phyloP scores from a whole-genome alignment of 371 early-diverging fungal genomes.

The Basidiobolus meristosporus region DNA sequence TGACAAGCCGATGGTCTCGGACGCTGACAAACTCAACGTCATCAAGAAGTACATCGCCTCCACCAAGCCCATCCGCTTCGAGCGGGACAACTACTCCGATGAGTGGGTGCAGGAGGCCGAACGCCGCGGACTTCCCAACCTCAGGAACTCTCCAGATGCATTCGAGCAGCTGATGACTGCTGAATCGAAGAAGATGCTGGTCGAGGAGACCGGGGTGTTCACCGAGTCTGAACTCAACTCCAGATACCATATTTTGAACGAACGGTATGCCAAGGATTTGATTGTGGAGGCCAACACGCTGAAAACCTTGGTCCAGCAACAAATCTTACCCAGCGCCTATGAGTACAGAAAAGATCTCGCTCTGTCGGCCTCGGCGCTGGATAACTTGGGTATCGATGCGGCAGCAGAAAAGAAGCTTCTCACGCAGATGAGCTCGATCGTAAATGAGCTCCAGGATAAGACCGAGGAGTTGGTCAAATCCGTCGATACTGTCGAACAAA shows the following conservation, averaged over 20 bases:
- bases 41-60: constrained; percentile 62
- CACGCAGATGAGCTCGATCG: constrained; percentile 36
- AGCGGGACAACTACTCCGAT: constrained; percentile 87
- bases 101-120: constrained; percentile 63
- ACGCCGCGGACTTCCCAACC: constrained; percentile 84
- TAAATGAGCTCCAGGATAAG: constrained; percentile 28
- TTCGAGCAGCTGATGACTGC: constrained; percentile 56
- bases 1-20: constrained; percentile 45
- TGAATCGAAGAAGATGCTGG: constrained; percentile 55
- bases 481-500: constrained; percentile 27
- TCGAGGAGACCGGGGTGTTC: constrained; percentile 58
- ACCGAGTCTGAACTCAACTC: constrained; percentile 71
- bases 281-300: constrained; percentile 87
- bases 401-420: constrained; percentile 55
- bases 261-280: constrained; percentile 90
- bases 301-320: constrained; percentile 51
- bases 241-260: constrained; percentile 83
- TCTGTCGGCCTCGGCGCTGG: constrained; percentile 50
- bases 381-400: constrained; percentile 29
- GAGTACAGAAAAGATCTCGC: constrained; percentile 75
- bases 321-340: constrained; percentile 75
- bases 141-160: constrained; percentile 70
- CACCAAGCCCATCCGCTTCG: constrained; percentile 84
- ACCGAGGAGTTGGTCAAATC: constrained; percentile 36
- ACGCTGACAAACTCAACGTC: constrained; percentile 71